A percentile compares a stretch with the other conserved stretches of the same genome.
Conservation (phyloP, 2,329 filamentous ascomycete species). For the Botrytis pseudocinerea region DNA sequence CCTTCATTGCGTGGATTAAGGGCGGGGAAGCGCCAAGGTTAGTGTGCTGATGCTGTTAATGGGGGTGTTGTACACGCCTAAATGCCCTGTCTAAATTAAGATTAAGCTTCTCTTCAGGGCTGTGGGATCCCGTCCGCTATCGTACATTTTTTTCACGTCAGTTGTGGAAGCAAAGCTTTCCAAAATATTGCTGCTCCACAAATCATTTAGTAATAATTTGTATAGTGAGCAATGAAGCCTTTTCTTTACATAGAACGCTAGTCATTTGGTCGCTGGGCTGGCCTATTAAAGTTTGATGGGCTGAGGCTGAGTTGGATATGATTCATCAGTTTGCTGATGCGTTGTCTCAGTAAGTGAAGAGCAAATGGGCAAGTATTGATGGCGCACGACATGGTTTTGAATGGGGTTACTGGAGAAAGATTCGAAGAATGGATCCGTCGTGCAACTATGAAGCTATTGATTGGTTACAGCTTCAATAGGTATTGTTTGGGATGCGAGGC, state of each 20-base stretch:
- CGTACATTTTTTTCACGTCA: not conserved
- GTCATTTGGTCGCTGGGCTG: not conserved
- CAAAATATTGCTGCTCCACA: not conserved
- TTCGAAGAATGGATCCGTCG: not conserved
- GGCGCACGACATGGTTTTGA: conserved; percentile 1
- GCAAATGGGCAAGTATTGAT: not conserved
- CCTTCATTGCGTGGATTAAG: not conserved
- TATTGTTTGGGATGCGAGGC: not conserved
- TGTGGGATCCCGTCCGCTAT: not conserved
- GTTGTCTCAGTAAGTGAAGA: conserved; percentile 7
- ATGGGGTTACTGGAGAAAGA: not conserved
- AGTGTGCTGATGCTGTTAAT: not conserved
- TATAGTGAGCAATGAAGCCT: not conserved
- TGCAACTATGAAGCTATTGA: not conserved
- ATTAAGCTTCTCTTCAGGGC: conserved; percentile 7
- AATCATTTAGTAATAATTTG: not conserved
- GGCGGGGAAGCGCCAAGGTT: conserved; percentile 1
- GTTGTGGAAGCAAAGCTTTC: not conserved
- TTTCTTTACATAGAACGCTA: not conserved
- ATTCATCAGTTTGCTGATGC: conserved; percentile 16
- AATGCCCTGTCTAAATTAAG: not conserved
- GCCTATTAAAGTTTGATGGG: not conserved
- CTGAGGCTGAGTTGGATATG: conserved; percentile 1
- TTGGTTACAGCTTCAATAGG: not conserved
- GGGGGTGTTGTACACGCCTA: not conserved